Conservation (phyloP, 1,139 yeast species). For the Entelexis paramagnoliae region DNA sequence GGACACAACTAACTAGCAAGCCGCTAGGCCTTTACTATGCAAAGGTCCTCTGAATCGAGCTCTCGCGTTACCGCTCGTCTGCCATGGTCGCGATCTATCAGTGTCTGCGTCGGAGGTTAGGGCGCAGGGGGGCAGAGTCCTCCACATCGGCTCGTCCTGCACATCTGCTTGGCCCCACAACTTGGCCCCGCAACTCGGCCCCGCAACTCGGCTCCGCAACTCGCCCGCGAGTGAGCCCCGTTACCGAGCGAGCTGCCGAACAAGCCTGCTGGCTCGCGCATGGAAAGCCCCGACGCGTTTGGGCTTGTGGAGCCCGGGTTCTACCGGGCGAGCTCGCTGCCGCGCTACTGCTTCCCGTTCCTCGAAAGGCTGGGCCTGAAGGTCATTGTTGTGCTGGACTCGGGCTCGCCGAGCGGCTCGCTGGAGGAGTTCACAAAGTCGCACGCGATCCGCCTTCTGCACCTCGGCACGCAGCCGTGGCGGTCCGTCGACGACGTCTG, state of each 20-base stretch:
- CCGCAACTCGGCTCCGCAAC: too few relatives aligned
- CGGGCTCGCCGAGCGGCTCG: constrained; percentile 49
- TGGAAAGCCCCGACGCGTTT: constrained; percentile 48
- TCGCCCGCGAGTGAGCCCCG: neutral
- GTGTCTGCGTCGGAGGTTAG: neutral
- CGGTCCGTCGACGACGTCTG: constrained; percentile 21
- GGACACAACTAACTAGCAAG: too few relatives aligned
- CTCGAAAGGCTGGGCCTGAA: constrained; percentile 59
- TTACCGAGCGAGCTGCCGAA: neutral
- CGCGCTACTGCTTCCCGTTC: constrained; percentile 63
- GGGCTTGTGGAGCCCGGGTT: constrained; percentile 52
- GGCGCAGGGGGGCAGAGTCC: neutral
- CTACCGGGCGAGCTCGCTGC: constrained; percentile 48
- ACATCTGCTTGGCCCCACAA: too few relatives aligned
- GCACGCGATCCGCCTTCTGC: constrained; percentile 29
- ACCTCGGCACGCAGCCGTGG: constrained; percentile 35
- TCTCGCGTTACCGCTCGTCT: too few relatives aligned
- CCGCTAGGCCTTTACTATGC: too few relatives aligned
- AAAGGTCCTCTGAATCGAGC: too few relatives aligned
- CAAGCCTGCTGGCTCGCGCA: neutral
- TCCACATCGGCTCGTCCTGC: too few relatives aligned
- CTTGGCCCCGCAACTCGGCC: too few relatives aligned
- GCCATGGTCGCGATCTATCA: neutral
- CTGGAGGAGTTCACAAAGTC: constrained; percentile 39
- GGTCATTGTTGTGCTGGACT: constrained; percentile 53